A percentile compares a stretch with the other conserved stretches of the same genome.
These are phyloP conservation scores for Cercospora berteroae DNA, from an alignment of 2,329 filamentous ascomycete genomes.

Conservation along the genomic window DNA sequence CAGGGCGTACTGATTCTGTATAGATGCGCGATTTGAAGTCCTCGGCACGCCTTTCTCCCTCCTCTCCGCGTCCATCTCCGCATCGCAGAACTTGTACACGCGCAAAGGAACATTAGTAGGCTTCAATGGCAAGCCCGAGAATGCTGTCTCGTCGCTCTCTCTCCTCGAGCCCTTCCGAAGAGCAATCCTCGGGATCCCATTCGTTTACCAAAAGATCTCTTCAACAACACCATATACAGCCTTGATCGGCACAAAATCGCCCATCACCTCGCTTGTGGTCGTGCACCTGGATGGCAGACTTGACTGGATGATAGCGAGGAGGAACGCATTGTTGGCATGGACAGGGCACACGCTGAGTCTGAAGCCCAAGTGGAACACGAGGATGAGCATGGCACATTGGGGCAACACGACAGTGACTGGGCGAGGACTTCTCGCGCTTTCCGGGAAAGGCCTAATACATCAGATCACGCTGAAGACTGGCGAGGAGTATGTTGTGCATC, in stretches of 20 bases:
- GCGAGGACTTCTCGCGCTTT: constrained; percentile 78
- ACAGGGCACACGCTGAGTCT: constrained; percentile 82
- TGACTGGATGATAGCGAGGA: constrained; percentile 91
- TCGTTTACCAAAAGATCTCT: constrained; percentile 87
- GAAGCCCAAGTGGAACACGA: constrained; percentile 70
- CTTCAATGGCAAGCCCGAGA: constrained; percentile 84
- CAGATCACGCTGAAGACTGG: constrained; percentile 75
- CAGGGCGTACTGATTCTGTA: constrained; percentile 2
- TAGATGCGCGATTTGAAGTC: constrained; percentile 93
- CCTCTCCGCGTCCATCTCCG: constrained; percentile 86
- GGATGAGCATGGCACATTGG: constrained; percentile 80
- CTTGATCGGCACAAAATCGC: constrained; percentile 81
- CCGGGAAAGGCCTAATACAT: constrained; percentile 85
- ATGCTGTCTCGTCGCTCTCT: constrained; percentile 86
- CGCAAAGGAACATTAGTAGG: constrained; percentile 87
- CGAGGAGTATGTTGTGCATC: constrained; percentile 89
- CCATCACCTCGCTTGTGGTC: constrained; percentile 80
- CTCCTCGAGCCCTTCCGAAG: constrained; percentile 80
- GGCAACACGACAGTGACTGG: constrained; percentile 86
- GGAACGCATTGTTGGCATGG: constrained; percentile 90
- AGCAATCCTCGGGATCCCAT: constrained; percentile 79
- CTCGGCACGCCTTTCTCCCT: constrained; percentile 89
- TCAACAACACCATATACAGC: constrained; percentile 86
- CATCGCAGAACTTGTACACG: constrained; percentile 91
- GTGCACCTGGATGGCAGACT: constrained; percentile 88